Evolutionary conservation across 768 basidiomycete genomes (phyloP), one percentile per base, ranked within the genome.

Genomic region (Calocybe cyanea): DNA sequence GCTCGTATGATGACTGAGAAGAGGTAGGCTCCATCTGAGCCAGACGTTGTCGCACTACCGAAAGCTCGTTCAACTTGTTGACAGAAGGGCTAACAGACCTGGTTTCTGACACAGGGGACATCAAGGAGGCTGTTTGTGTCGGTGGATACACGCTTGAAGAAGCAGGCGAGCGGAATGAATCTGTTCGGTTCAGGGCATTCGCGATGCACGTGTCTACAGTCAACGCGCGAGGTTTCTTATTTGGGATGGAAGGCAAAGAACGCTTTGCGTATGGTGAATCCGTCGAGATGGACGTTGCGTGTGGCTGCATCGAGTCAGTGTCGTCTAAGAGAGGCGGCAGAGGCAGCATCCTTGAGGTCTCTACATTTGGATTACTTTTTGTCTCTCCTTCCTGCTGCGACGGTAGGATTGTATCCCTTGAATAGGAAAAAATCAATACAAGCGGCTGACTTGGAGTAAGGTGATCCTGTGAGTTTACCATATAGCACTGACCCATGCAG

Each of bases 401-500:
- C 5, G 69, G 66, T 24, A 87, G 64, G 19, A 85, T 67, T 4
- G 69, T 67, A 57, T 87, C 82, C 85, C 85, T 85, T n/a, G n/a
- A n/a, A n/a, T n/a, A n/a, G n/a, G n/a, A n/a, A n/a, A n/a, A n/a
- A n/a, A n/a, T n/a, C n/a, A n/a, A n/a, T n/a, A n/a, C n/a, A n/a
- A n/a, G n/a, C n/a, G n/a, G n/a, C n/a, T n/a, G n/a, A n/a, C n/a
- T n/a, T n/a, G n/a, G n/a, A n/a, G n/a, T n/a, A 25, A 25, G 43
- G 38, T 24, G 21, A 18, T 34, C 28, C 18, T 13, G 23, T 11
- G 17, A 17, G 58, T 71, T 56, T 59, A 86, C 87, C 87, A 89
- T 38, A 88, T 78, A 2, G 81, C 76, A 54, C 81, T 83, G 40
- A 89, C 74, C 87, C 87, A 89, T 7, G 72, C 73, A 3, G 84